Percentiles rank a stretch among this genome's conserved stretches.
phyloP scores from a whole-genome alignment of 179 eudicot species.

The Drosera spatulata region DNA sequence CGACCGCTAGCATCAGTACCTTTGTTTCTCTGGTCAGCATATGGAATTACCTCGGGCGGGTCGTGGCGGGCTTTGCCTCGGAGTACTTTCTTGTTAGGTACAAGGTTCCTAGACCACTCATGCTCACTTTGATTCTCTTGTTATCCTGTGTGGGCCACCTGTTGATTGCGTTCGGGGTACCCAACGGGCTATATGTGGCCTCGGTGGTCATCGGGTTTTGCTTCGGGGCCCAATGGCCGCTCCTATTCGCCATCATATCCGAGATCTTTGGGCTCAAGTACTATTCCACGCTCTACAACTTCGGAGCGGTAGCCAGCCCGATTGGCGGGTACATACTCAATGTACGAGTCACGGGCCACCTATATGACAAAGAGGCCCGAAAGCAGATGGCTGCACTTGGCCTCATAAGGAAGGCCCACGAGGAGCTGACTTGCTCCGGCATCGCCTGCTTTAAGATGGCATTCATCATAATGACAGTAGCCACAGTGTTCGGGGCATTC shows the following conservation, averaged over 20 bases:
- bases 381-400: slow-evolving; percentile 4
- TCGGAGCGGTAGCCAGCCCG: slow-evolving; percentile 10
- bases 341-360: slow-evolving; percentile 4
- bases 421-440: slow-evolving; percentile 3
- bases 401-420: background rate
- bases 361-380: slow-evolving; percentile 6
- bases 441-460: background rate
- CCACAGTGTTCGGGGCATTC: background rate
- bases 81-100: slow-evolving; percentile 6
- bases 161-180: slow-evolving; percentile 3
- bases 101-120: slow-evolving; percentile 10
- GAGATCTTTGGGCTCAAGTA: slow-evolving; percentile 14
- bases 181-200: slow-evolving; percentile 10
- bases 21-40: slow-evolving; percentile 12
- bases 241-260: slow-evolving; percentile 5
- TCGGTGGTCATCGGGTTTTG: slow-evolving; percentile 12
- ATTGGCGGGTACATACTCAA: slow-evolving; percentile 8
- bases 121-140: slow-evolving; percentile 6
- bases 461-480: slow-evolving; percentile 4
- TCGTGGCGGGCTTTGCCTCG: slow-evolving; percentile 5
- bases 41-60: slow-evolving; percentile 13
- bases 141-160: slow-evolving; percentile 9
- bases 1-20: slow-evolving; percentile 3
- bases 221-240: slow-evolving; percentile 12
- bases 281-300: slow-evolving; percentile 10